Base-by-base conservation (phyloP, 352 stramenopile species). In the Globisporangium rhizosaccharum region DNA sequence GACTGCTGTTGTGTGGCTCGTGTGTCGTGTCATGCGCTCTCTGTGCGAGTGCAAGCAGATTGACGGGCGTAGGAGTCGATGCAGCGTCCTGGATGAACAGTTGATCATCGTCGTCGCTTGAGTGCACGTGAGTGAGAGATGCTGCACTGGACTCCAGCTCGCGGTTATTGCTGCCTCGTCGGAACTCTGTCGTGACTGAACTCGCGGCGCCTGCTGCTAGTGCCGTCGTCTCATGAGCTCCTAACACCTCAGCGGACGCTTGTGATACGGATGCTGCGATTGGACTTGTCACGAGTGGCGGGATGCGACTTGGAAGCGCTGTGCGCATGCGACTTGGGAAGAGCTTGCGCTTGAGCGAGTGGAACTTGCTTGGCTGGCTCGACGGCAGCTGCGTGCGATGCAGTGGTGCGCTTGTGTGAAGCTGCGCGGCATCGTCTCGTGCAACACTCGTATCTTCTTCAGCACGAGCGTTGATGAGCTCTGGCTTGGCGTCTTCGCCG, bases 301-400 rank as follows among this genome's bases (percentile, higher is more conserved):
- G 73, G 25, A 85, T 73, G 2, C 66, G 63, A 18, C 56, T 59
- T 33, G 77, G 75, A 30, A 78, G 62, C 10, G 73, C 69, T 18
- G 55, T 54, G 17, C 77, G 77, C 62, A 79, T 75, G 18, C 68
- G 68, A 17, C 66, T 76, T 12, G 75, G 75, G 51, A 87, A 87
- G 1, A 87, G 44, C 37, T 85, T 85, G 6, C 77, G 65, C 59
- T 85, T 85, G 53, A 87, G 54, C 12, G 66, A 65, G 44, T 67
- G 65, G 53, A 87, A 81, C 62, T 76, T 82, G 45, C 59, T 67
- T 14, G 51, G 62, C 10, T 17, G 39, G 33, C 20, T 37, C 5
- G 20, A 23, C 14, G 46, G 36, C 5, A 36, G 6, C 12, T 51
- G 48, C 1, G 26, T 17, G 1, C 25, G 33, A 25, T 25, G 37